Evolutionary conservation across 192 early-diverging fungal genomes (phyloP).

Genomic region (Coemansia sp.): DNA sequence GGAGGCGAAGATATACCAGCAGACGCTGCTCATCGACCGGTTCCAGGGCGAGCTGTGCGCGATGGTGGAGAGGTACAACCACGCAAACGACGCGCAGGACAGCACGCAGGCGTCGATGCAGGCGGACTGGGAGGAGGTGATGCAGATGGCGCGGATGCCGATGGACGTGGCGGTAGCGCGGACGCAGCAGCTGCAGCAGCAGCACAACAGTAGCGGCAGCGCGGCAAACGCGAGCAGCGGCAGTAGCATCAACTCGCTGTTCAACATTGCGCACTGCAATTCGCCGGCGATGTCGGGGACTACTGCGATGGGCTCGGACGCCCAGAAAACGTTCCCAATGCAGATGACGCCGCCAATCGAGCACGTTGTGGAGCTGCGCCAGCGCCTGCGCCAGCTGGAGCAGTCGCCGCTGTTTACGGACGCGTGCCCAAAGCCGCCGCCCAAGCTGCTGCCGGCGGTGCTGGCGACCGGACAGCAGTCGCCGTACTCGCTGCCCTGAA

Average conservation of each 20-base stretch:
- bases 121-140: slow-evolving; percentile 49
- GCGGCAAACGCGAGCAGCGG: slow-evolving; percentile 6
- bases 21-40: slow-evolving; percentile 23
- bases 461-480: slow-evolving; percentile 11
- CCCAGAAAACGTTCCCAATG: slow-evolving; percentile 23
- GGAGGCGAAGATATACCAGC: slow-evolving; percentile 34
- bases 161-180: slow-evolving; percentile 4
- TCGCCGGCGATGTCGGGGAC: slow-evolving; percentile 17
- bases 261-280: slow-evolving; percentile 12
- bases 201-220: neutral
- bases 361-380: slow-evolving; percentile 32
- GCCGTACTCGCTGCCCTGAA: slow-evolving; percentile 17
- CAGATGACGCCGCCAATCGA: slow-evolving; percentile 45
- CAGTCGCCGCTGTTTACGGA: slow-evolving; percentile 43
- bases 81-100: slow-evolving; percentile 12
- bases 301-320: slow-evolving; percentile 20
- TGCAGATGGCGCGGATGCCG: slow-evolving; percentile 35
- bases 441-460: neutral
- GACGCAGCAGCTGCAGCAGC: neutral
- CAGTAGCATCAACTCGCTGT: slow-evolving; percentile 13
- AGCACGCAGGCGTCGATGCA: slow-evolving; percentile 16
- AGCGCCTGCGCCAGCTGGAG: slow-evolving; percentile 28
- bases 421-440: neutral
- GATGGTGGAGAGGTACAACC: slow-evolving; percentile 35
- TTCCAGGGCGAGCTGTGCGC: slow-evolving; percentile 19